phyloP scores from a whole-genome alignment of 75 land plant species.

The Sequoiadendron giganteum region DNA sequence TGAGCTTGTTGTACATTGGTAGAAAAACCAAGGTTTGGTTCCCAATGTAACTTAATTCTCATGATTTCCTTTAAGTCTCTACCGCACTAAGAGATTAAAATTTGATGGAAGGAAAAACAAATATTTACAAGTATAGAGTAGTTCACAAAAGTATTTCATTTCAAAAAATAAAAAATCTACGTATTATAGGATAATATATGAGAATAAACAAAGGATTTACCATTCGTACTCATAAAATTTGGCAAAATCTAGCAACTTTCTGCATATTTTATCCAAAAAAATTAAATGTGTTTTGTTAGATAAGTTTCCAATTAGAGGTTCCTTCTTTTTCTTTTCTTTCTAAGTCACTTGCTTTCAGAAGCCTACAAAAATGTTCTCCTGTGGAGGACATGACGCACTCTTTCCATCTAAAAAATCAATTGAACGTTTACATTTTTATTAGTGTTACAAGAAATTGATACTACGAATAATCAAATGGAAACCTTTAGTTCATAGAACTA shows the following conservation, averaged over 20 bases:
- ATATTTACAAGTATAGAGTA: neutral
- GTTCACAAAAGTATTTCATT: neutral
- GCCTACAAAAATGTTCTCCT: conserved; percentile 67
- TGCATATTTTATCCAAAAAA: neutral
- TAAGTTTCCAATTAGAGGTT: too few relatives aligned
- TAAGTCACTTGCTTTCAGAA: conserved; percentile 70
- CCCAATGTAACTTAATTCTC: neutral
- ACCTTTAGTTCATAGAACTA: neutral
- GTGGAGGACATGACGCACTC: conserved; percentile 26
- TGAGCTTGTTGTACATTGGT: neutral
- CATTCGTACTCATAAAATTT: too few relatives aligned
- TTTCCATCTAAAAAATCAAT: conserved; percentile 17
- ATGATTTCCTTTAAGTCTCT: neutral
- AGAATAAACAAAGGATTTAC: too few relatives aligned
- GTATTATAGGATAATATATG: too few relatives aligned
- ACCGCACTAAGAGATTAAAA: neutral
- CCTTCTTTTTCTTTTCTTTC: neutral
- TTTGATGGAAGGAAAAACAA: neutral
- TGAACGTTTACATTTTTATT: neutral
- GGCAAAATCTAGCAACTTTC: neutral
- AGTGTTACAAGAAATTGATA: neutral
- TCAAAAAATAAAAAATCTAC: neutral
- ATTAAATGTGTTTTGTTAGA: neutral
- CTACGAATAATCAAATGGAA: neutral
- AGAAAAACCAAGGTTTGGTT: conserved; percentile 11